phyloP scores from a whole-genome alignment of 345 rosid species.

The Corchorus olitorius region DNA sequence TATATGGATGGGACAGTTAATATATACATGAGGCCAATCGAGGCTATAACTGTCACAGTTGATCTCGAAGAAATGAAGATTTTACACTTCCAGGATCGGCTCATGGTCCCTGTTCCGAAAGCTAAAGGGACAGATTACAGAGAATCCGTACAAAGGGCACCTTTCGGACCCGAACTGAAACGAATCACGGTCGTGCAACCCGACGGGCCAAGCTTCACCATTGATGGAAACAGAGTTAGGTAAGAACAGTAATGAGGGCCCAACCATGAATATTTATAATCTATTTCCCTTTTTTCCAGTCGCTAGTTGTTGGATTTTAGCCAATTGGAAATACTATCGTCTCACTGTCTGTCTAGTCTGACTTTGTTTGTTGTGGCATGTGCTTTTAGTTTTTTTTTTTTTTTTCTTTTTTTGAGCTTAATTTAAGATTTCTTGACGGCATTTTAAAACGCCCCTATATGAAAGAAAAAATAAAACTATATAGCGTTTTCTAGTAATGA shows the following conservation, averaged over 20 bases:
- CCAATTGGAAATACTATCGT: not conserved
- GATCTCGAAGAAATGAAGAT: constrained; percentile 41
- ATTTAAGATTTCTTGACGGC: too few species aligned
- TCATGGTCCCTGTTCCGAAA: constrained; percentile 37
- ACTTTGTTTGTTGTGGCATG: too few species aligned
- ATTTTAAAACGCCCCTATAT: too few species aligned
- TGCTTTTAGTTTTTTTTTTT: constrained; percentile 7
- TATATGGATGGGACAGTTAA: constrained; percentile 41
- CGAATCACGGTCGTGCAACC: constrained; percentile 37
- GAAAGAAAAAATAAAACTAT: too few species aligned
- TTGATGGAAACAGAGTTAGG: constrained; percentile 39
- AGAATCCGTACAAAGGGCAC: constrained; percentile 31
- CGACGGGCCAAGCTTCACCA: constrained; percentile 41
- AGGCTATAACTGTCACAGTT: constrained; percentile 36
- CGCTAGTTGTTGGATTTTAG: not conserved
- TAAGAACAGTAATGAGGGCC: constrained; percentile 3
- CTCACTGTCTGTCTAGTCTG: too few species aligned
- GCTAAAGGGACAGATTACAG: constrained; percentile 44
- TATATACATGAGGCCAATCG: constrained; percentile 40
- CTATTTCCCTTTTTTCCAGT: not conserved
- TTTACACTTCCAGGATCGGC: constrained; percentile 24
- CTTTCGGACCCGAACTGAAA: constrained; percentile 25
- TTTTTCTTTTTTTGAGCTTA: too few species aligned
- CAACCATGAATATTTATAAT: not conserved
- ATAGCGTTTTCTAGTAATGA: too few species aligned